Conservation (phyloP, 1,139 yeast genomes). For the Kurtzmaniella quercitrusa region DNA sequence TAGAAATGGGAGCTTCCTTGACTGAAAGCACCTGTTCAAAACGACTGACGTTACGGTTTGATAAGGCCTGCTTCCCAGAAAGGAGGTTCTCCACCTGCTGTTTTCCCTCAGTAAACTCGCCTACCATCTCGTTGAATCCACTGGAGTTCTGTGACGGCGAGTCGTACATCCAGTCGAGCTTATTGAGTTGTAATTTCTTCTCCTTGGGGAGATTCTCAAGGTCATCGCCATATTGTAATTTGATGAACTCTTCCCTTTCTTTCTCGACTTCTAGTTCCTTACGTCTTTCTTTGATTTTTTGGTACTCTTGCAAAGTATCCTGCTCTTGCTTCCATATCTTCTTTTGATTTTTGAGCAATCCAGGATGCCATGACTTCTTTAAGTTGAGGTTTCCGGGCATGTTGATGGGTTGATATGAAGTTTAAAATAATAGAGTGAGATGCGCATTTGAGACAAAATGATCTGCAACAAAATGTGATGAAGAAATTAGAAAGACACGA, state of each 20-base stretch:
- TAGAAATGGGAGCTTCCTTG: slow-evolving; percentile 6
- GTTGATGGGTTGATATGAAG: background rate
- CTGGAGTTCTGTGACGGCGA: slow-evolving; percentile 25
- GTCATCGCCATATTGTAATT: slow-evolving; percentile 44
- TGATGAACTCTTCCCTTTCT: slow-evolving; percentile 56
- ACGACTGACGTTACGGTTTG: slow-evolving; percentile 9
- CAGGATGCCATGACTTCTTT: slow-evolving; percentile 96
- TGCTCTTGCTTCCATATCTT: slow-evolving; percentile 85
- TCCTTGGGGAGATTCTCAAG: slow-evolving; percentile 27
- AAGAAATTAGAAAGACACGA: too few relatives aligned
- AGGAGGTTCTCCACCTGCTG: slow-evolving; percentile 31
- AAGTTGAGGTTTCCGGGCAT: slow-evolving; percentile 82
- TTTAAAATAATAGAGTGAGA: too few relatives aligned
- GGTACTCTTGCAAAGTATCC: slow-evolving; percentile 66
- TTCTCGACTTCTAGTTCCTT: slow-evolving; percentile 62
- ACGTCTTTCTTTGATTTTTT: slow-evolving; percentile 59
- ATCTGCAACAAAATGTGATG: too few relatives aligned
- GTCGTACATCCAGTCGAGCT: slow-evolving; percentile 86
- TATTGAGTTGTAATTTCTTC: slow-evolving; percentile 43
- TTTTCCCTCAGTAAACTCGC: slow-evolving; percentile 33
- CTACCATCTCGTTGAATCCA: slow-evolving; percentile 31
- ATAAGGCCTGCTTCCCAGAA: slow-evolving; percentile 12
- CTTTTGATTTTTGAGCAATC: slow-evolving; percentile 75
- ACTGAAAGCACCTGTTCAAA: slow-evolving; percentile 15
- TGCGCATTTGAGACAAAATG: too few relatives aligned